Evolutionary conservation across 2,329 filamentous ascomycete genomes (phyloP).

Genomic region (Pseudocercospora pini-densiflorae): DNA sequence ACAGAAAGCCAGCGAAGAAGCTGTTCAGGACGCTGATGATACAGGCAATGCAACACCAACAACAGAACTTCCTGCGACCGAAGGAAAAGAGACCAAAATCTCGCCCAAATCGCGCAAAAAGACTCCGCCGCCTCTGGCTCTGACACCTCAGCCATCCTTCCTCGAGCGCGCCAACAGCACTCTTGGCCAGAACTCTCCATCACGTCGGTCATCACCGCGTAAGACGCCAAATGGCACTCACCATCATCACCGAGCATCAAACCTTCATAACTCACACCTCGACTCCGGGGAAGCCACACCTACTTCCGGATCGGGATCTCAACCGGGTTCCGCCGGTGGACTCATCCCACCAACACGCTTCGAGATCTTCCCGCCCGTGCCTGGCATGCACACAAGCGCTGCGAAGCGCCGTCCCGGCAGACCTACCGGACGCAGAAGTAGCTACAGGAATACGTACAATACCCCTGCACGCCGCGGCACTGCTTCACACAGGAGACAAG

Average conservation of each 20-base stretch:
- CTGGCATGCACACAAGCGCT: constrained; percentile 47
- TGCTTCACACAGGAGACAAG: constrained; percentile 10
- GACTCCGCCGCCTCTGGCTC: constrained; percentile 31
- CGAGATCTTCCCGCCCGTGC: constrained; percentile 75
- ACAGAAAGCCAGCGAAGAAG: constrained; percentile 21
- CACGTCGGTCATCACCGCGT: constrained; percentile 36
- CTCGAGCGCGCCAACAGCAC: constrained; percentile 13
- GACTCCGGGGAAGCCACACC: constrained; percentile 32
- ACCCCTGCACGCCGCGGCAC: constrained; percentile 32
- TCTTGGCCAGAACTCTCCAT: constrained; percentile 30
- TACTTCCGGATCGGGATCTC: constrained; percentile 32
- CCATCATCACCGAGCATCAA: constrained; percentile 15
- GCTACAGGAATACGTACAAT: constrained; percentile 28
- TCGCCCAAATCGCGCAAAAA: constrained; percentile 33
- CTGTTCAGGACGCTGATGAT: constrained; percentile 21
- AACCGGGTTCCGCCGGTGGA: constrained; percentile 35
- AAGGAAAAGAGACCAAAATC: constrained; percentile 24
- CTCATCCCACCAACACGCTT: constrained; percentile 73
- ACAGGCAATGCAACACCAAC: constrained; percentile 19
- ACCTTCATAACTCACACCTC: constrained; percentile 18
- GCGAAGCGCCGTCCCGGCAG: constrained; percentile 40
- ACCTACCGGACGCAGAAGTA: constrained; percentile 35
- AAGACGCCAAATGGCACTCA: constrained; percentile 38
- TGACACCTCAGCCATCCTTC: constrained; percentile 37
- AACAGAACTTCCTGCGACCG: constrained; percentile 28